Conservation (phyloP, 768 basidiomycete genomes). For the Termitomyces sp. region DNA sequence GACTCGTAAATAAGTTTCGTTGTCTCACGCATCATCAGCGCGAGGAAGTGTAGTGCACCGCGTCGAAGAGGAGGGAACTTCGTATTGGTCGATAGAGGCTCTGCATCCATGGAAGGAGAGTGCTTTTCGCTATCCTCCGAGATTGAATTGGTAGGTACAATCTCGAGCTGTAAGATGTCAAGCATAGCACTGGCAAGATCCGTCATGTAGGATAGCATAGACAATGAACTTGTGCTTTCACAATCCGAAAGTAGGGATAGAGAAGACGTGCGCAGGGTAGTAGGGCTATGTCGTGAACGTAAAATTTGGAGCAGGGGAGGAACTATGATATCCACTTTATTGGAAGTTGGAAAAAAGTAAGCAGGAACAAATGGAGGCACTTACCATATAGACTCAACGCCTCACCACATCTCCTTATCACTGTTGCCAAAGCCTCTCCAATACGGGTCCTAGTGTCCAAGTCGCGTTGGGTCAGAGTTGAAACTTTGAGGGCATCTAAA, state of each 20-base stretch:
- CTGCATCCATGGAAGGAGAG: slow-evolving; percentile 42
- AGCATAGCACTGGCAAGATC: slow-evolving; percentile 68
- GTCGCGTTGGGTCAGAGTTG: slow-evolving; percentile 51
- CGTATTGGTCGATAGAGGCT: slow-evolving; percentile 55
- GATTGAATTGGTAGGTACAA: slow-evolving; percentile 26
- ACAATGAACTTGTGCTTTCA: slow-evolving; percentile 57
- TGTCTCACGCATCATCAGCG: slow-evolving; percentile 60
- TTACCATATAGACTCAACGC: slow-evolving; percentile 67
- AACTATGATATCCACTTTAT: slow-evolving; percentile 63
- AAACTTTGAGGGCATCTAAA: slow-evolving; percentile 46
- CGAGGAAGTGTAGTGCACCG: slow-evolving; percentile 81
- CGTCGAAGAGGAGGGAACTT: slow-evolving; percentile 82
- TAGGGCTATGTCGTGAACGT: slow-evolving; percentile 59
- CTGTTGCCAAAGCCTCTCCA: slow-evolving; percentile 81
- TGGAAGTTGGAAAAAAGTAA: slow-evolving; percentile 2
- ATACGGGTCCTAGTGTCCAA: slow-evolving; percentile 72
- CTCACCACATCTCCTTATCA: slow-evolving; percentile 71
- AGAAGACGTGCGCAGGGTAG: slow-evolving; percentile 61
- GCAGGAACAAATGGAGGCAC: slow-evolving; percentile 11
- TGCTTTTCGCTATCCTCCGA: slow-evolving; percentile 18
- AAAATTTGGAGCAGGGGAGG: slow-evolving; percentile 68
- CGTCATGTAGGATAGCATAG: slow-evolving; percentile 57
- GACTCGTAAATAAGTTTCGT: slow-evolving; percentile 49
- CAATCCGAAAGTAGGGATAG: slow-evolving; percentile 70
- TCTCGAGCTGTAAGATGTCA: slow-evolving; percentile 73